Evolutionary conservation across 2,329 filamentous ascomycete genomes (phyloP), one percentile per base, ranked within the genome.

Genomic region (Stagonosporopsis tanaceti): DNA sequence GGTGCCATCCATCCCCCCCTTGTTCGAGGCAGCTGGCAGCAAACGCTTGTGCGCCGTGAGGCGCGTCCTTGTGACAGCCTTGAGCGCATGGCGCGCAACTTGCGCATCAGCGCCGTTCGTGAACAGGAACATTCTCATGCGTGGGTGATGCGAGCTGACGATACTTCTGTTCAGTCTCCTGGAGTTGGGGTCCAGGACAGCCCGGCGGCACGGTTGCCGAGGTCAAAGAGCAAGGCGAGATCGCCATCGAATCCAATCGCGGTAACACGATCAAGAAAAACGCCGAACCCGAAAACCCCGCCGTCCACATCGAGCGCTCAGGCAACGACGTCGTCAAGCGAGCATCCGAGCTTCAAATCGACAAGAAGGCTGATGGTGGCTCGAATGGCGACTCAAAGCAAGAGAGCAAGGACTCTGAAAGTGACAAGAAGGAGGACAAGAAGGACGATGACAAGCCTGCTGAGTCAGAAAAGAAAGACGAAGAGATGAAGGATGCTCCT

Each of bases 261-360:
- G 86, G 87, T 65, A 89, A 89, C 72, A 85, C 82, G 27, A 84
- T 89, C 72, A 86, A 84, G 76, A 87, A 86, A 77, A 86, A 85
- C 37, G 87, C 85, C 47, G 81, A 84, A 25, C 81, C 83, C 27
- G 80, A 81, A 20, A 85, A 89, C 62, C 87, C 86, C 2, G 87
- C 86, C 30, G 84, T 89, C 6, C 82, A 84, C 61, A 76, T 89
- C 65, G 79, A 80, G 65, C 80, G 85, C 42, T 78, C 80, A 14
- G 86, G 87, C 45, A 87, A 89, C 65, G 86, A 89, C 70, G 86
- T 88, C 20, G 85, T 88, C 50, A 88, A 89, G 77, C 81, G 80
- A 60, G 84, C 86, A 12, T 83, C 80, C 40, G 87, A 89, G 74
- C 76, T 89, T 27, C 80, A 82, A 3, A 78, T 88, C 32, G 84